phyloP scores from a whole-genome alignment of 768 basidiomycete genomes.

The Lanmaoa rubissima region DNA sequence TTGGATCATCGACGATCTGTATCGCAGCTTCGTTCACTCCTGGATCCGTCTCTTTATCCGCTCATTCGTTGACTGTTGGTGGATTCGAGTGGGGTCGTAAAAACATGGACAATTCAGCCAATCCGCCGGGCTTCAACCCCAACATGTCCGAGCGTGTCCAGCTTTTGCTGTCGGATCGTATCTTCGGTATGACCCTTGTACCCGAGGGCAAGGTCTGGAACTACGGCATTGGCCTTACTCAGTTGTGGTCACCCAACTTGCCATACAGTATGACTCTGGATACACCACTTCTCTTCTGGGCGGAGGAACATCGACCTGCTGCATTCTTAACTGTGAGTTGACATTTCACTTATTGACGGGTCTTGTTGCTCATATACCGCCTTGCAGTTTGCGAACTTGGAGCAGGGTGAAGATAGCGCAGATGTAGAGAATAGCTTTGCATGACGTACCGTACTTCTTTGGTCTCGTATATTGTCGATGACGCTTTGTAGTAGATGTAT shows the following conservation, averaged over 20 bases:
- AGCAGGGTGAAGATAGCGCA: conserved; percentile 88
- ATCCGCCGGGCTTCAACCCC: conserved; percentile 94
- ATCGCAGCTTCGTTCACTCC: conserved; percentile 96
- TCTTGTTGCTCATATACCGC: background rate
- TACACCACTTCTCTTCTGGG: conserved; percentile 95
- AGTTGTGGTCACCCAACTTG: conserved; percentile 82
- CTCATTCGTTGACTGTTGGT: conserved; percentile 84
- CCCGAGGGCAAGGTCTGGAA: conserved; percentile 97
- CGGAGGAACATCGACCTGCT: conserved; percentile 90
- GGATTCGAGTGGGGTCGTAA: conserved; percentile 99
- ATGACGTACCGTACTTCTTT: conserved; percentile 39
- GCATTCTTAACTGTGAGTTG: conserved; percentile 85
- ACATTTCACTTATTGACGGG: background rate
- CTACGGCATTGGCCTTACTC: conserved; percentile 91
- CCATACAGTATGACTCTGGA: conserved; percentile 84
- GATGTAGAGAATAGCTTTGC: conserved; percentile 96
- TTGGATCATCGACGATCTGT: conserved; percentile 92
- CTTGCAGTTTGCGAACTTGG: conserved; percentile 80
- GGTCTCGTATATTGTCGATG: background rate
- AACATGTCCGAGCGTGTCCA: conserved; percentile 97
- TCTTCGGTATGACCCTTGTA: conserved; percentile 93
- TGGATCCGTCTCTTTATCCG: conserved; percentile 92
- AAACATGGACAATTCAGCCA: conserved; percentile 80
- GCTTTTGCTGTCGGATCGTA: conserved; percentile 89
- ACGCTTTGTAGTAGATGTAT: conserved; percentile 25